phyloP scores from a whole-genome alignment of 139 green algal genomes.

The Ostreobium quekettii region DNA sequence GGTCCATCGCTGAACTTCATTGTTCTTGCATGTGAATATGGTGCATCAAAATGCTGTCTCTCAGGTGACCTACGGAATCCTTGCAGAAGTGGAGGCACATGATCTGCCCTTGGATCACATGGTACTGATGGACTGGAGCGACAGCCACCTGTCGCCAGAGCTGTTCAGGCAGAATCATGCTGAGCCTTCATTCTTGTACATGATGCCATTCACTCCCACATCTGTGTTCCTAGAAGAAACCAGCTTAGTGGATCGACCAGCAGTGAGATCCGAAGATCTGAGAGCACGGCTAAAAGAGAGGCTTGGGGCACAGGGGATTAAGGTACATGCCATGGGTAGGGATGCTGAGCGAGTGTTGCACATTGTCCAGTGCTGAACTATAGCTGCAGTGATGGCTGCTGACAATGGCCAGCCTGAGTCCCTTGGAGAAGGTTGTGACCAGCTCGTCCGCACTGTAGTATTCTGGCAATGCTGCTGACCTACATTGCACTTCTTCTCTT shows the following conservation, averaged over 20 bases:
- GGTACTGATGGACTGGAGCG: background rate
- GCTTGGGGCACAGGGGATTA: background rate
- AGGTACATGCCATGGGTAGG: no score
- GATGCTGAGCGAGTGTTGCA: no score
- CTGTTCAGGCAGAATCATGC: background rate
- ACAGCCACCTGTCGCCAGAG: background rate
- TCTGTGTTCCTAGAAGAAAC: background rate
- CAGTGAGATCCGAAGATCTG: background rate
- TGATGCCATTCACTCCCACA: background rate
- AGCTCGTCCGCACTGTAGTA: no score
- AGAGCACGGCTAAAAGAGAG: background rate
- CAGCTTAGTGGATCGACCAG: background rate
- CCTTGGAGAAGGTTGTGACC: no score
- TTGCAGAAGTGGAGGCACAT: background rate
- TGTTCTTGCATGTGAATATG: no score
- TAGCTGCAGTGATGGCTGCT: no score
- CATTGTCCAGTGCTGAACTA: no score
- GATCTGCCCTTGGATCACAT: background rate
- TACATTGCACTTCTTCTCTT: no score
- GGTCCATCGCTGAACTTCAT: no score
- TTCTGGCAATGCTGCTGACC: no score
- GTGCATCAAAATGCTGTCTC: no score
- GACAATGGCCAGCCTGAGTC: no score
- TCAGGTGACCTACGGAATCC: background rate
- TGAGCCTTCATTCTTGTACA: background rate